Evolutionary conservation across 1,284 basidiomycete species (phyloP).

Genomic region (Peniophora sp.): DNA sequence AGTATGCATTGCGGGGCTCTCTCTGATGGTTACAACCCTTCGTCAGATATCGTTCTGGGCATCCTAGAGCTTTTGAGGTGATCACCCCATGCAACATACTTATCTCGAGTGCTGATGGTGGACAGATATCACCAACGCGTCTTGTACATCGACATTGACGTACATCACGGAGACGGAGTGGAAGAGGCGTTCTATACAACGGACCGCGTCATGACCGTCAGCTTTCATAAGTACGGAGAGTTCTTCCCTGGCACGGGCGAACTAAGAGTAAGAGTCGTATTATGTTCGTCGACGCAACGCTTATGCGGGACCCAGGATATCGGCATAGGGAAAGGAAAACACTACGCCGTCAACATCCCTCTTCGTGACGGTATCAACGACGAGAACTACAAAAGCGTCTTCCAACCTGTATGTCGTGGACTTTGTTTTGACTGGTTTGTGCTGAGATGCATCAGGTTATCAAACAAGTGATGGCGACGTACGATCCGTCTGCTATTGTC

Average conservation of each 20-base stretch:
- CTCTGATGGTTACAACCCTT: neutral
- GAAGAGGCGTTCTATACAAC: slow-evolving; percentile 99
- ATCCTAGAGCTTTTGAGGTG: slow-evolving; percentile 90
- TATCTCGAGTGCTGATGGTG: neutral
- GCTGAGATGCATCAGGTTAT: slow-evolving; percentile 63
- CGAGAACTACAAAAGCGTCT: slow-evolving; percentile 92
- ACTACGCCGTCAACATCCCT: slow-evolving; percentile 94
- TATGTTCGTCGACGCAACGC: neutral
- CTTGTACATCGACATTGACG: slow-evolving; percentile 97
- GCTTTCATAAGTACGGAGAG: slow-evolving; percentile 99
- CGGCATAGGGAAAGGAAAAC: slow-evolving; percentile 88
- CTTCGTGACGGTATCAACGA: slow-evolving; percentile 94
- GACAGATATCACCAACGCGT: slow-evolving; percentile 88
- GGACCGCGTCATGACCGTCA: slow-evolving; percentile 97
- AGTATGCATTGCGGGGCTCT: slow-evolving; percentile 1
- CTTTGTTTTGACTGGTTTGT: neutral
- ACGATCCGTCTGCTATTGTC: slow-evolving; percentile 93
- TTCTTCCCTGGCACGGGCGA: slow-evolving; percentile 99
- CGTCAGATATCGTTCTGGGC: slow-evolving; percentile 95
- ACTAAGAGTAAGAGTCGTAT: slow-evolving; percentile 55
- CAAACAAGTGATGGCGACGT: slow-evolving; percentile 90
- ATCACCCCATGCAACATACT: slow-evolving; percentile 10
- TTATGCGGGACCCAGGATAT: slow-evolving; percentile 55
- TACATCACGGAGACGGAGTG: slow-evolving; percentile 98
- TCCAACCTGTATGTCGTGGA: slow-evolving; percentile 75